Evolutionary conservation across 208 protist genomes (phyloP), one percentile per base, ranked within the genome.

Genomic region (Trypanosoma vivax): DNA sequence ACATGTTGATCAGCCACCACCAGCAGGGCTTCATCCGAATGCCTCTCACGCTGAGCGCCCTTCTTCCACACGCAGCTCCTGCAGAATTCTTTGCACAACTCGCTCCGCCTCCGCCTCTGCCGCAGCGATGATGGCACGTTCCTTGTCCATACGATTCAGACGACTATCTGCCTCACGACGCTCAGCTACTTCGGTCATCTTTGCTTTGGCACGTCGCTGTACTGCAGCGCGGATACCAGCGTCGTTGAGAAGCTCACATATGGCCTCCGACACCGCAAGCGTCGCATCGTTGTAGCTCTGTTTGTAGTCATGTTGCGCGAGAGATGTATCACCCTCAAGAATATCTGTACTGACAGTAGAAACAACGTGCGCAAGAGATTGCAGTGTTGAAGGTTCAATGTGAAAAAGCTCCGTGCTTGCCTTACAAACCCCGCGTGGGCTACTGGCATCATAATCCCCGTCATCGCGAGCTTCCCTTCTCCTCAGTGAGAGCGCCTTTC

Each of bases 61-160:
- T 28, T 68, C 59, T 40, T 81, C 64, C 9, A 75, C 55, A 5
- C 60, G 39, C 58, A 92, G 78, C 61, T 92, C 81, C 39, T 92
- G 78, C 54, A 84, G 21, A 27, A 92, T 92, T 29, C 57, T 65
- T 41, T 75, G 53, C 49, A 92, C 81, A 27, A 92, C 66, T 16
- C 71, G 66, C 49, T 88, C 75, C 6, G 81, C 85, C 53, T 92
- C 76, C 30, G 28, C 65, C 59, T 92, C 85, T 3, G 85, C 85
- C 47, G 65, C 64, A 10, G 71, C 73, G 27, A 92, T 81, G 24
- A 92, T 71, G 19, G 40, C 27, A 28, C 74, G 63, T 51, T 91
- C 83, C 34, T 64, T 73, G 18, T 74, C 70, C 38, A 65, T 51
- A 31, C 65, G 60, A 41, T 43, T 61, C 9, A 65, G 45, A 2